These are phyloP conservation scores for Xerocomus brunneocitrinus DNA, from an alignment of 768 basidiomycete species.

Conservation along the genomic window DNA sequence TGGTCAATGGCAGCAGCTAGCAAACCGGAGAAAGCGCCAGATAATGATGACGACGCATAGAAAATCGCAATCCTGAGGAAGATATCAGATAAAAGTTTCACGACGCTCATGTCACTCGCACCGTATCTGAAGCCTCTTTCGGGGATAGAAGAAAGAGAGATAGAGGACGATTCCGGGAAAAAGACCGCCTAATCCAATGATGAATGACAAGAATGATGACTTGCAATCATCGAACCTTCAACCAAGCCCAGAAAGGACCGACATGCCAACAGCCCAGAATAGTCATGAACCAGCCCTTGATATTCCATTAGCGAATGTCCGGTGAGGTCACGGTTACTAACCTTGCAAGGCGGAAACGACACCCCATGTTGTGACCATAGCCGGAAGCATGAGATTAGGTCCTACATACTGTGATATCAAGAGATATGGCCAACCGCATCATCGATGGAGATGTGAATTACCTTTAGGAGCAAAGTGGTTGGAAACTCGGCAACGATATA, in stretches of 20 bases:
- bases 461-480: conserved; percentile 54
- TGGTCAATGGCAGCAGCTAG: conserved; percentile 55
- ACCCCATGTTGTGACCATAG: conserved; percentile 63
- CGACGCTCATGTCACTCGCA: neutral
- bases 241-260: conserved; percentile 50
- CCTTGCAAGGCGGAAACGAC: conserved; percentile 58
- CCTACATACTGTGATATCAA: conserved; percentile 32
- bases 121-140: conserved; percentile 25
- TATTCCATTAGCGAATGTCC: neutral
- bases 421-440: neutral
- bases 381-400: conserved; percentile 55
- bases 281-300: conserved; percentile 44
- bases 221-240: conserved; percentile 43
- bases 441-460: conserved; percentile 3
- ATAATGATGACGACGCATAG: conserved; percentile 44
- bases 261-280: conserved; percentile 50
- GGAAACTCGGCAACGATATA: conserved; percentile 57
- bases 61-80: conserved; percentile 34
- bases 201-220: neutral
- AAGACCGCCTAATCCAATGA: conserved; percentile 40
- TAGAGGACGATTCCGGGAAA: conserved; percentile 58
- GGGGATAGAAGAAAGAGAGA: conserved; percentile 46
- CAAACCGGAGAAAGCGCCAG: conserved; percentile 61
- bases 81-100: neutral
- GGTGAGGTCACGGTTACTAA: conserved; percentile 4